A percentile compares a stretch with the other conserved stretches of the same genome.
These are phyloP conservation scores for Annulohypoxylon truncatum DNA, from an alignment of 2,329 filamentous ascomycete species.

Conservation along the genomic window DNA sequence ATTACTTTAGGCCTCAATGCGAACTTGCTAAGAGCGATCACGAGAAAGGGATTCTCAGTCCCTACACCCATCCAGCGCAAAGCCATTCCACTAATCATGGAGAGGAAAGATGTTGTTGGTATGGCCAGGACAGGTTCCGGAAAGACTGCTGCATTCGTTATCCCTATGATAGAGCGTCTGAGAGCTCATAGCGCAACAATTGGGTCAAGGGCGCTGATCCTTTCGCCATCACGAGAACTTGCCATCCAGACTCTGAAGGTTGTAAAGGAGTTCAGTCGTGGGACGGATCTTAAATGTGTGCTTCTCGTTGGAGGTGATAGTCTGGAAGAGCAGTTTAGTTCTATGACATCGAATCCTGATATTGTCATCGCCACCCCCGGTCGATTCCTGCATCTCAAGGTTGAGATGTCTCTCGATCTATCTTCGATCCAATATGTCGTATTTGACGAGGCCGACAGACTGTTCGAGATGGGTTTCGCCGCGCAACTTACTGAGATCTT, in stretches of 20 bases:
- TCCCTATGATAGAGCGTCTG: constrained; percentile 96
- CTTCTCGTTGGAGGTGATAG: constrained; percentile 95
- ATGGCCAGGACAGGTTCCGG: constrained; percentile 99
- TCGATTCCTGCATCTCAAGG: constrained; percentile 94
- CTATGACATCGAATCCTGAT: constrained; percentile 94
- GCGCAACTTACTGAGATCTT: constrained; percentile 93
- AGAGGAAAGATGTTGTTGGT: constrained; percentile 94
- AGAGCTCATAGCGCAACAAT: constrained; percentile 89
- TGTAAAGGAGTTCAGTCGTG: constrained; percentile 90
- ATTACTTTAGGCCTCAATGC: constrained; percentile 73
- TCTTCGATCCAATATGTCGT: constrained; percentile 93
- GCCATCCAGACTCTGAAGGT: constrained; percentile 96
- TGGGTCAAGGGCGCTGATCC: constrained; percentile 84
- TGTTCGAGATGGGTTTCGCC: constrained; percentile 99
- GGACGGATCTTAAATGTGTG: constrained; percentile 85
- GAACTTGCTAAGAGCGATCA: constrained; percentile 88
- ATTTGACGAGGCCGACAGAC: constrained; percentile 95
- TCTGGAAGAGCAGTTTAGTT: constrained; percentile 91
- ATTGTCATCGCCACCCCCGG: constrained; percentile 97
- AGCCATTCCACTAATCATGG: constrained; percentile 90
- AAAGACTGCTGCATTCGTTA: constrained; percentile 98
- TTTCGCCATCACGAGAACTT: constrained; percentile 93
- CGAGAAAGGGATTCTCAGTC: constrained; percentile 92
- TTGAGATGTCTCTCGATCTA: constrained; percentile 94
- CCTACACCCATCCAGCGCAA: constrained; percentile 98